Base-by-base conservation (phyloP, 2,329 filamentous ascomycete genomes). In the Xylariaceae sp. region DNA sequence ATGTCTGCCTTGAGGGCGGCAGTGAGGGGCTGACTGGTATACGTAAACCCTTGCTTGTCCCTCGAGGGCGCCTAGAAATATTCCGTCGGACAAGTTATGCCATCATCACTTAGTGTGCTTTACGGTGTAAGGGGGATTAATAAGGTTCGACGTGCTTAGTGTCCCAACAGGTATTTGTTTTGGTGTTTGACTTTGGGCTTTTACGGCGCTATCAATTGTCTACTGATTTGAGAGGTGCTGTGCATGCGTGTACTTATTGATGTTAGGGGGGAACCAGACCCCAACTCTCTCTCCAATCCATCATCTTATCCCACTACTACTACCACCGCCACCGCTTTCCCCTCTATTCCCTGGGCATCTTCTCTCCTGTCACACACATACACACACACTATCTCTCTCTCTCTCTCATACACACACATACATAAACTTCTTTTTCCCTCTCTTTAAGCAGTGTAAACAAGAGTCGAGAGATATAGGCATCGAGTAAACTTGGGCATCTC, bases 1-100 rank as follows among this genome's bases (percentile, higher is more conserved):
- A 48, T 26, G 55, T 39, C 50, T 58, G 55, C 55, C 55, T 58
- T 58, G 55, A 45, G 28, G 16, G 28, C 3, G 21, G 19, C 43
- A 46, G 17, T 14, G 51, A 41, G 54, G 48, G 54, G 53, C 53
- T 53, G 41, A 47, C 41, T 34, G 12, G 28, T 16, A 36, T 54
- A 54, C 49, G 44, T 54, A 53, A 48, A n/a, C n/a, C n/a, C n/a
- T n/a, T n/a, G n/a, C n/a, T n/a, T n/a, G n/a, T n/a, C n/a, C n/a
- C n/a, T n/a, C n/a, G n/a, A n/a, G n/a, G n/a, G n/a, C n/a, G n/a
- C n/a, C n/a, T n/a, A n/a, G n/a, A n/a, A n/a, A n/a, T n/a, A n/a
- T n/a, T n/a, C n/a, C n/a, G n/a, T n/a, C n/a, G n/a, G n/a, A n/a
- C n/a, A n/a, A n/a, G n/a, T n/a, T n/a, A n/a, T n/a, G n/a, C n/a